Percentiles rank a stretch among this genome's conserved stretches.
These are phyloP conservation scores for Aspergillus bridgeri DNA, from an alignment of 495 filamentous ascomycete species.

Conservation along the genomic window DNA sequence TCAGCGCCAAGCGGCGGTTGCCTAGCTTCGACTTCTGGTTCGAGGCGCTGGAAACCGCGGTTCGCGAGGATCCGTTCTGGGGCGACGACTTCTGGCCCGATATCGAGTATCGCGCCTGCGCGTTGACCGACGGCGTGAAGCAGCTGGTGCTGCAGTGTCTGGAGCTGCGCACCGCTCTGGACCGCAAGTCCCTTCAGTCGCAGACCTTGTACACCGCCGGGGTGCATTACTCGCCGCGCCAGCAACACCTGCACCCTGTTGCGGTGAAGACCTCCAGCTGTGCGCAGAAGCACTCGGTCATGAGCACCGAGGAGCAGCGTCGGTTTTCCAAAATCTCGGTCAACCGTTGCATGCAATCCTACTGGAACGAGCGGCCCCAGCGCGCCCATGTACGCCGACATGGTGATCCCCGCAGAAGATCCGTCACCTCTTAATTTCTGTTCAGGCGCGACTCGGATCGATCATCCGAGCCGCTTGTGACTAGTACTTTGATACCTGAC, in stretches of 20 bases:
- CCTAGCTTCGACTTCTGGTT: slow-evolving; percentile 56
- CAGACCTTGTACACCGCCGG: slow-evolving; percentile 23
- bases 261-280: slow-evolving; percentile 14
- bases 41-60: slow-evolving; percentile 48
- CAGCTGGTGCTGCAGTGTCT: slow-evolving; percentile 53
- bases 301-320: slow-evolving; percentile 26
- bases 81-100: slow-evolving; percentile 53
- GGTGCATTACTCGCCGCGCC: slow-evolving; percentile 17
- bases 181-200: slow-evolving; percentile 24
- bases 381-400: slow-evolving; percentile 20
- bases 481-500: neutral
- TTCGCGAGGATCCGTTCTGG: slow-evolving; percentile 55
- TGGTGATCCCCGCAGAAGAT: slow-evolving; percentile 22
- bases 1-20: slow-evolving; percentile 18
- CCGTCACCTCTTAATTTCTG: slow-evolving; percentile 23
- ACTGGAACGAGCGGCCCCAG: slow-evolving; percentile 21
- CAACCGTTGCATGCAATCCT: slow-evolving; percentile 20
- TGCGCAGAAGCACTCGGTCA: slow-evolving; percentile 17
- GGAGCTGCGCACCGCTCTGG: slow-evolving; percentile 37
- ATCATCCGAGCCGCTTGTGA: neutral
- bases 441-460: neutral
- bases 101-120: slow-evolving; percentile 50
- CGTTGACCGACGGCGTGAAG: slow-evolving; percentile 50
- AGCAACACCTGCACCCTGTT: slow-evolving; percentile 14
- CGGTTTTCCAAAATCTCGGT: slow-evolving; percentile 19